These are phyloP conservation scores for Trichoderma citrinoviride DNA, from an alignment of 2,329 filamentous ascomycete genomes.

Conservation along the genomic window DNA sequence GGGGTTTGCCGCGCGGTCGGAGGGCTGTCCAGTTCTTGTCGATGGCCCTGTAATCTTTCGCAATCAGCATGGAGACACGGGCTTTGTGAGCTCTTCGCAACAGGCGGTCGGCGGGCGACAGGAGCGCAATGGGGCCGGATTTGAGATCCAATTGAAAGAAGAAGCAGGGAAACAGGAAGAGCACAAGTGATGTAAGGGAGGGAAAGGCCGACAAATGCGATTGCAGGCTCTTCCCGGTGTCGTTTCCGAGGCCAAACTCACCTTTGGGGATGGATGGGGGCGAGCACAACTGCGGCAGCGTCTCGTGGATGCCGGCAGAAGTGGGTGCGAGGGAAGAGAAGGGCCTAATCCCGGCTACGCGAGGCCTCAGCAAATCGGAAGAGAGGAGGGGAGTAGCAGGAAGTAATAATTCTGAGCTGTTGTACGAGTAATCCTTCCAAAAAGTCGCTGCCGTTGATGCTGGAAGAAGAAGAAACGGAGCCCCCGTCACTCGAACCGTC, in stretches of 20 bases:
- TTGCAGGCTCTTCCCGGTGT: not conserved
- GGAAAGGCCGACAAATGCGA: not conserved
- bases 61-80: constrained; percentile 48
- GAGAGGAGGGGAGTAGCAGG: not conserved
- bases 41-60: constrained; percentile 48
- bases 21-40: constrained; percentile 42
- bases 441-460: not conserved
- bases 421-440: too few relatives aligned
- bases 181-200: not conserved
- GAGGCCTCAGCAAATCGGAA: not conserved
- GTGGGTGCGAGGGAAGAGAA: not conserved
- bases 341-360: not conserved
- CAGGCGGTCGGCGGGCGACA: not conserved
- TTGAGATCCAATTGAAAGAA: not conserved
- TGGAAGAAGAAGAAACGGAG: not conserved
- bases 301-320: constrained; percentile 3
- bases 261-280: not conserved
- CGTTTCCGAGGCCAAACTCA: not conserved
- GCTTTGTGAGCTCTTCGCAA: not conserved
- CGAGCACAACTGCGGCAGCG: not conserved
- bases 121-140: not conserved
- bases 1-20: constrained; percentile 29
- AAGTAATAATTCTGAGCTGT: too few relatives aligned
- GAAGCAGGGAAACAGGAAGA: not conserved
- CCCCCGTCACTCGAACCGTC: not conserved